Base-by-base conservation (phyloP, 2,329 filamentous ascomycete genomes). In the Epichloe gansuensis region DNA sequence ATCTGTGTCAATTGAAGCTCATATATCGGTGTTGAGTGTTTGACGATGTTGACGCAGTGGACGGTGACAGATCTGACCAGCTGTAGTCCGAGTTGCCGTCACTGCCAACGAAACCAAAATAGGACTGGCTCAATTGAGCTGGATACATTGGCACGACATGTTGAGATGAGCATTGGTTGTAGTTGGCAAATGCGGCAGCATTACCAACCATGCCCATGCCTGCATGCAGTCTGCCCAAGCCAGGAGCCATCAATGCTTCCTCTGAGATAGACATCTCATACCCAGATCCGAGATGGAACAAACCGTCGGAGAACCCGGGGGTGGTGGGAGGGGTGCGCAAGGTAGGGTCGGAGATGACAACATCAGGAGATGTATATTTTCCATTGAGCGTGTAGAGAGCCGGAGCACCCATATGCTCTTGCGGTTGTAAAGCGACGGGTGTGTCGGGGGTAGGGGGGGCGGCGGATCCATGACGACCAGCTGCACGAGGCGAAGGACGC, bases 321-420 rank as follows among this genome's bases (percentile, higher is more conserved):
- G 76, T 79, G 4, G 70, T 72, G 3, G 76, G 76, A 13, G 76
- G 76, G 5, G 76, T 78, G 58, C 74, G 74, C 47, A 78, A 64
- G 17, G 71, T 72, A 21, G 70, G 65, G 55, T 76, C 72, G 23
- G 62, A 71, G 38, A 64, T 46, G n/a, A 57, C 55, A 49, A 64
- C 51, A 36, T 64, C 62, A 12, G 64, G 58, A n/a, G 52, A 47
- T 1, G 62, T 56, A 46, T 60, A 61, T 55, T 68, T 68, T 31
- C 58, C 56, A 38, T 64, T 59, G 2, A 65, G 52, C 45, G 64
- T 64, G 42, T 67, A 59, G 12, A 63, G 53, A 48, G 57, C 68
- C 4, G 69, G 64, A 9, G 69, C 64, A 52, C 76, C 74, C 5
- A 67, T 67, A 36, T 67, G 47, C 8, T 61, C 61, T 35, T 68